phyloP scores from a whole-genome alignment of 192 early-diverging fungal species.

The Umbelopsis ramanniana region DNA sequence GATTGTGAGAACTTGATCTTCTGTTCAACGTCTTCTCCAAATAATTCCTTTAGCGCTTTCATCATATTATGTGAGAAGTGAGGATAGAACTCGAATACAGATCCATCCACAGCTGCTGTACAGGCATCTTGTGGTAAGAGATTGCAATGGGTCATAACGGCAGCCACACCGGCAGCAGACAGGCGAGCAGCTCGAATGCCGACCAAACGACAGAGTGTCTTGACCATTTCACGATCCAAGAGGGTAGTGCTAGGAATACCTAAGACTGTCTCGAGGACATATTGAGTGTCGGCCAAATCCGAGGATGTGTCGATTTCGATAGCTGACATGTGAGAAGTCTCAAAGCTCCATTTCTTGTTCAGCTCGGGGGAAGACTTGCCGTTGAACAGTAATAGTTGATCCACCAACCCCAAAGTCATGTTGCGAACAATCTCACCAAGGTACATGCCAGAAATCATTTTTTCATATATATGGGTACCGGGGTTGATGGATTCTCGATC shows the following conservation, averaged over 20 bases:
- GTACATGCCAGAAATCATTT: slow-evolving; percentile 95
- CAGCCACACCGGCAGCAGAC: slow-evolving; percentile 70
- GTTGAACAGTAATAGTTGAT: slow-evolving; percentile 74
- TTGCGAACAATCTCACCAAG: slow-evolving; percentile 88
- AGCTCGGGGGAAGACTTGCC: slow-evolving; percentile 63
- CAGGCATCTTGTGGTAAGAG: neutral
- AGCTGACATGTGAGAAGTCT: slow-evolving; percentile 73
- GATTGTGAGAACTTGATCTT: slow-evolving; percentile 73
- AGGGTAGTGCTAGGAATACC: slow-evolving; percentile 69
- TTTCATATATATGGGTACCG: slow-evolving; percentile 86
- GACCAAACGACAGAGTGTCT: slow-evolving; percentile 76
- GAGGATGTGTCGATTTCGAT: slow-evolving; percentile 69
- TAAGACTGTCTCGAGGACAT: slow-evolving; percentile 74
- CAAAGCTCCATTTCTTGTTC: slow-evolving; percentile 76
- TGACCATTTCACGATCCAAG: slow-evolving; percentile 79
- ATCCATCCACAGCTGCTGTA: slow-evolving; percentile 66
- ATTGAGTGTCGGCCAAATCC: slow-evolving; percentile 62
- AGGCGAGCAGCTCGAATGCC: slow-evolving; percentile 86
- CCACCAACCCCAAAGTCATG: slow-evolving; percentile 77
- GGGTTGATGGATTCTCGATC: slow-evolving; percentile 86
- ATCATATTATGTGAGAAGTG: slow-evolving; percentile 78
- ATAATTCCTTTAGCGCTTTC: slow-evolving; percentile 73
- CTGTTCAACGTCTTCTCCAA: slow-evolving; percentile 65
- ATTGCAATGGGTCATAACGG: slow-evolving; percentile 67
- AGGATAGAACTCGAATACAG: slow-evolving; percentile 78